Conservation (phyloP, 2,329 filamentous ascomycete species). For the Ophiostoma pallidulum region DNA sequence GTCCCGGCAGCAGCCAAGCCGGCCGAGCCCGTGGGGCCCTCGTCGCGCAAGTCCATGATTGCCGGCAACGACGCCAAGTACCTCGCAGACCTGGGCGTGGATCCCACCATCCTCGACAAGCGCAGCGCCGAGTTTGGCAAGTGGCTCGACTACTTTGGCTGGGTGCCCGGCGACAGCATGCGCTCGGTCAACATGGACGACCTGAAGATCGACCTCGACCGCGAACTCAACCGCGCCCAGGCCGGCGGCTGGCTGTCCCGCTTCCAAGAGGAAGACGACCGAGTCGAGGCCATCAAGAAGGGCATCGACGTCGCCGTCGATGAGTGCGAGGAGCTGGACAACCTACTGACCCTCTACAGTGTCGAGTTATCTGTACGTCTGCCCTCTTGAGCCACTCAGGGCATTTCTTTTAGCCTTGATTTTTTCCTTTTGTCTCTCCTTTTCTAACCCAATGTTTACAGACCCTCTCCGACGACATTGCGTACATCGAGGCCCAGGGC, state of each 20-base stretch:
- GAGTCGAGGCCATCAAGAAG: conserved; percentile 74
- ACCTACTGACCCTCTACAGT: conserved; percentile 84
- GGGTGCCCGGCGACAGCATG: conserved; percentile 68
- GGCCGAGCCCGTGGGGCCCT: conserved; percentile 30
- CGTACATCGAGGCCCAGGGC: conserved; percentile 93
- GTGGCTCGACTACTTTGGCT: conserved; percentile 79
- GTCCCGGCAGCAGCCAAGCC: not conserved
- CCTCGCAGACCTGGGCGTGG: conserved; percentile 66
- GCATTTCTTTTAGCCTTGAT: not conserved
- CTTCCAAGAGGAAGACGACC: conserved; percentile 76
- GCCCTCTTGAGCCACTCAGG: not conserved
- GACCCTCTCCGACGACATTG: conserved; percentile 91
- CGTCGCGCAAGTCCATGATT: conserved; percentile 50
- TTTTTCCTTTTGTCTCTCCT: too few species aligned
- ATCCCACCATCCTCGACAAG: conserved; percentile 65
- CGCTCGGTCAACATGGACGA: conserved; percentile 68
- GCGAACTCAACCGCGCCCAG: conserved; percentile 82
- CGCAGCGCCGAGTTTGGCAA: conserved; percentile 72
- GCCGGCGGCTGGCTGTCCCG: conserved; percentile 87
- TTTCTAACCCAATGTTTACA: conserved; percentile 33
- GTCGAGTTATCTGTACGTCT: conserved; percentile 77
- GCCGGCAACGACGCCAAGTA: conserved; percentile 72
- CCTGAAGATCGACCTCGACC: conserved; percentile 71
- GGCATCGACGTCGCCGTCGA: conserved; percentile 84
- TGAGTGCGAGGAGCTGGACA: conserved; percentile 94